A percentile compares a stretch with the other conserved stretches of the same genome.
Conservation (phyloP, 345 rosid species). For the Dipteronia dyeriana region DNA sequence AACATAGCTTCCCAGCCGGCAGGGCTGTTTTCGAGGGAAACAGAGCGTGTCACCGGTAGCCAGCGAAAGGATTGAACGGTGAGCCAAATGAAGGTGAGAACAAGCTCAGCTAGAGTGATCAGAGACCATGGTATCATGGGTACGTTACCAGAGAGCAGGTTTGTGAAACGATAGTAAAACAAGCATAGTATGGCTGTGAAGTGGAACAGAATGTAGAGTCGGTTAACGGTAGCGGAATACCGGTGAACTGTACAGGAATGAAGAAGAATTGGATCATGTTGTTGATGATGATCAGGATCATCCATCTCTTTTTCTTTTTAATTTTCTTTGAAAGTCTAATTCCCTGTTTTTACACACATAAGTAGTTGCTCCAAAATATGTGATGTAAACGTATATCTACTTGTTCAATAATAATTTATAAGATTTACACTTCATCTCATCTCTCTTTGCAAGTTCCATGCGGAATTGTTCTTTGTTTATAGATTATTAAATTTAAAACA, state of each 20-base stretch:
- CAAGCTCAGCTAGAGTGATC: constrained; percentile 24
- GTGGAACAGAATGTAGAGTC: constrained; percentile 26
- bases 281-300: not conserved
- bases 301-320: not conserved
- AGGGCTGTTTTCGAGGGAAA: constrained; percentile 32
- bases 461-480: no score
- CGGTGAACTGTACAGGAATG: not conserved
- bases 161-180: constrained; percentile 4
- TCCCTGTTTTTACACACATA: no score
- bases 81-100: constrained; percentile 42
- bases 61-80: constrained; percentile 37
- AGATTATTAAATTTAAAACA: no score
- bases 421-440: no score
- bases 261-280: not conserved
- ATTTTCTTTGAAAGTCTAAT: no score
- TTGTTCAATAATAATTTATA: no score
- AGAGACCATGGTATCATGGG: constrained; percentile 20
- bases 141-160: not conserved
- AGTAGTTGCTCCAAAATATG: no score
- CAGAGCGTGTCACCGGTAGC: constrained; percentile 35
- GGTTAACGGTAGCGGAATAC: not conserved
- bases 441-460: no score
- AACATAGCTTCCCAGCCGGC: constrained; percentile 14
- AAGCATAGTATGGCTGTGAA: constrained; percentile 30
- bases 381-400: no score